phyloP scores from a whole-genome alignment of 2,329 filamentous ascomycete genomes.

The Mycosphaerella sp. region DNA sequence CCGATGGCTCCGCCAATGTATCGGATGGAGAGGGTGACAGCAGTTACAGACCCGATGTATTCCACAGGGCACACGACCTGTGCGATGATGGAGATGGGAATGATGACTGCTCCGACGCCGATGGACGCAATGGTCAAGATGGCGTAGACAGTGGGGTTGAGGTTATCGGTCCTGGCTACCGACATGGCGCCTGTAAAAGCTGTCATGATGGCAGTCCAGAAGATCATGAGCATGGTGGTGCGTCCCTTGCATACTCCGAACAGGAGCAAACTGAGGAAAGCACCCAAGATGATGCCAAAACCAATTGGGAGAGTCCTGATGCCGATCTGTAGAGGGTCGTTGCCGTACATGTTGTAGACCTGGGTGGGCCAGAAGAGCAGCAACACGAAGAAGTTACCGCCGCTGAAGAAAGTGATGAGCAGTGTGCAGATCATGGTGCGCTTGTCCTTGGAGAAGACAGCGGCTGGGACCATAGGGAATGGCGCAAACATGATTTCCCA shows the following conservation, averaged over 20 bases:
- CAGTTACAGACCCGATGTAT: slow-evolving; percentile 62
- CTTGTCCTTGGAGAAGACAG: slow-evolving; percentile 30
- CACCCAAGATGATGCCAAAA: slow-evolving; percentile 57
- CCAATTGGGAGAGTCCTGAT: slow-evolving; percentile 59
- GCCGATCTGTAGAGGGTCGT: slow-evolving; percentile 57
- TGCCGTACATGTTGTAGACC: slow-evolving; percentile 58
- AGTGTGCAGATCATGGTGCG: slow-evolving; percentile 35
- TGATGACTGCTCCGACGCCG: slow-evolving; percentile 63
- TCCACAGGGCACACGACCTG: slow-evolving; percentile 64
- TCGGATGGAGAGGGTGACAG: slow-evolving; percentile 61
- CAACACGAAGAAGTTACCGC: slow-evolving; percentile 37
- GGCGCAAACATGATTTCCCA: slow-evolving; percentile 32
- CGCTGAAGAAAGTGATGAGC: slow-evolving; percentile 39
- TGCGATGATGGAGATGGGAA: slow-evolving; percentile 60
- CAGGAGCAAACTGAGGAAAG: slow-evolving; percentile 53
- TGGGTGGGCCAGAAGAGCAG: slow-evolving; percentile 59
- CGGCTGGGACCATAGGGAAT: slow-evolving; percentile 34
- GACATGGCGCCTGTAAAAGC: slow-evolving; percentile 41
- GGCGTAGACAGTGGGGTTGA: slow-evolving; percentile 32
- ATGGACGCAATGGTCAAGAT: slow-evolving; percentile 55
- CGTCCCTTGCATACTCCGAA: slow-evolving; percentile 53
- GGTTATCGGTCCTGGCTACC: slow-evolving; percentile 24
- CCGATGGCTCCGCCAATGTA: slow-evolving; percentile 60
- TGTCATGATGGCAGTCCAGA: slow-evolving; percentile 58
- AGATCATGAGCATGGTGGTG: slow-evolving; percentile 55